phyloP scores from a whole-genome alignment of 495 filamentous ascomycete genomes.

The Talaromyces liani region DNA sequence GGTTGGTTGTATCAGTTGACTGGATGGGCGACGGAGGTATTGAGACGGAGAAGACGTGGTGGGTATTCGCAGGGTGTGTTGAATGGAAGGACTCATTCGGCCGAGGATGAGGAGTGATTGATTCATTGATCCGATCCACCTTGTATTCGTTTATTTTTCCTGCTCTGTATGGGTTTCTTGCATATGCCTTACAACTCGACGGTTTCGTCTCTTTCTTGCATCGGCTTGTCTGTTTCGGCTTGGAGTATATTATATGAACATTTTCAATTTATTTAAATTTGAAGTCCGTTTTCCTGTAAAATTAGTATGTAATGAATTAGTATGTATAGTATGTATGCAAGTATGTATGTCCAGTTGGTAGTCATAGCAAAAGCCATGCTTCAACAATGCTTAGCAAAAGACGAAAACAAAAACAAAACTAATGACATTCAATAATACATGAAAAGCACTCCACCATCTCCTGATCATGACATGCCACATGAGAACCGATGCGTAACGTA shows the following conservation, averaged over 20 bases:
- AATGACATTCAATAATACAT: not conserved
- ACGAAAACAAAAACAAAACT: not conserved
- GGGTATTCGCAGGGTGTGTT: conserved; percentile 51
- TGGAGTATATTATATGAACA: not conserved
- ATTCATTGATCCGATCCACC: not conserved
- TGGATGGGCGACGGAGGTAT: conserved; percentile 44
- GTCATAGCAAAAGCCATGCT: not conserved
- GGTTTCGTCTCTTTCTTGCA: not conserved
- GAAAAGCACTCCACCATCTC: not conserved
- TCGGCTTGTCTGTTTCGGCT: not conserved
- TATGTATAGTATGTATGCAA: not conserved
- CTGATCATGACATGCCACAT: not conserved
- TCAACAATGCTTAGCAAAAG: not conserved
- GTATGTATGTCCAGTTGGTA: not conserved
- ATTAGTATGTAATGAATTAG: not conserved
- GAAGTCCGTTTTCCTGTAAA: not conserved
- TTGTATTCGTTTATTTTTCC: not conserved
- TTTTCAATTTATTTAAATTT: not conserved
- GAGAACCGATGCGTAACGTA: not conserved
- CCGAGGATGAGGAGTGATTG: conserved; percentile 16
- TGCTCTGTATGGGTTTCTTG: not conserved
- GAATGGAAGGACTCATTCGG: conserved; percentile 40
- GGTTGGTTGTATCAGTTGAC: conserved; percentile 56
- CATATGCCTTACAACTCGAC: not conserved
- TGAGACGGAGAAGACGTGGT: conserved; percentile 28